Evolutionary conservation across 2,329 filamentous ascomycete species (phyloP), one percentile per base, ranked within the genome.

Genomic region (Fusarium penzigii): DNA sequence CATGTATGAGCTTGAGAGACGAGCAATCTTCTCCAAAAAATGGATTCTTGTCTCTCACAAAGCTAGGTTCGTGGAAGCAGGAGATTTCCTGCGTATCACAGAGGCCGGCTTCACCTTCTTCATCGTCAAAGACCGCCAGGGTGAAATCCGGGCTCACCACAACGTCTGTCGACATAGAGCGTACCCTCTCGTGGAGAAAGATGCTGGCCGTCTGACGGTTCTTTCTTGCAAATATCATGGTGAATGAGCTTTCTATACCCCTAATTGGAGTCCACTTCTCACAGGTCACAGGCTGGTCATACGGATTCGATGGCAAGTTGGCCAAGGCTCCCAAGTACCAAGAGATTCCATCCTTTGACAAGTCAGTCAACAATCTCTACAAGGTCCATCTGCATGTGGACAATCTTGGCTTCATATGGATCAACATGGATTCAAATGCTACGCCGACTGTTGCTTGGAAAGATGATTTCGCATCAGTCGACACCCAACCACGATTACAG

Each of bases 111-210:
- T 78, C 67, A 71, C 79, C n/a, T 80, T 85, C 64, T 69, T 84
- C 56, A 64, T 84, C 9, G 70, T 75, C 46, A 69, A 68, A 16
- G 79, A 82, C 62, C 73, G 77, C 32, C 67, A 77, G 7, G 75
- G 75, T n/a, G 72, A 75, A 5, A 76, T 84, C 65, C 78, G 81
- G 47, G 81, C 76, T 16, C 84, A 85, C 61, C 82, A 85, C 68
- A 85, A 85, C 61, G 73, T 85, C 13, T 86, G 83, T 67, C 72
- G 82, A 2, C 82, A 85, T 63, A 73, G 82, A 12, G 82, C 82
- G 14, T 85, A 79, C 61, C 79, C 80, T 0, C 76, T 85, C 9
- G 79, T 83, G 3, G 73, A 71, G 2, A 72, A 76, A 41, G 72
- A 78, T 3, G 68, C 72, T 5, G 82, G 82, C 2, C 74, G 72